Conservation (phyloP, 163 green algal species). For the Scenedesmus sp. region DNA sequence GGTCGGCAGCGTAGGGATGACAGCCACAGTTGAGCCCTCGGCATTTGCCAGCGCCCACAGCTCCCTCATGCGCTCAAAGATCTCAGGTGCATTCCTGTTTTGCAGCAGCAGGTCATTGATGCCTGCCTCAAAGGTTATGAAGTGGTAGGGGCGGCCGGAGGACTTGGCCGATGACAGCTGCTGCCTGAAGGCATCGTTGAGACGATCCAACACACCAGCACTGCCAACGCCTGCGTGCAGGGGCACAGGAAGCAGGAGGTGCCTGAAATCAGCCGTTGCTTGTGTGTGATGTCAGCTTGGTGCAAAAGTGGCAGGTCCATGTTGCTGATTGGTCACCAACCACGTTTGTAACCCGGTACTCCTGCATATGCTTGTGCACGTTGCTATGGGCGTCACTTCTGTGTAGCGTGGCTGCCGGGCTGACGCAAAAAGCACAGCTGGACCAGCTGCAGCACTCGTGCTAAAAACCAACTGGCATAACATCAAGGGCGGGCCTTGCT, state of each 20-base stretch:
- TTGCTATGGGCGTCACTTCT: background rate
- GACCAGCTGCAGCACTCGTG: too few relatives aligned
- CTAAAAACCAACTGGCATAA: too few relatives aligned
- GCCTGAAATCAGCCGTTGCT: too few relatives aligned
- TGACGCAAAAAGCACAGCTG: too few relatives aligned
- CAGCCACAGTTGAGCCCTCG: constrained; percentile 36
- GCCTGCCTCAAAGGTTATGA: constrained; percentile 47
- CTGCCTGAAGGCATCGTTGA: constrained; percentile 32
- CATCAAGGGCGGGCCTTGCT: background rate
- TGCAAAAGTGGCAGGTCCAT: background rate
- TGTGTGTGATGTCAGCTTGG: background rate
- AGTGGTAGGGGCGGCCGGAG: constrained; percentile 41
- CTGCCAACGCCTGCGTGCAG: constrained; percentile 40
- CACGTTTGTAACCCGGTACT: too few relatives aligned
- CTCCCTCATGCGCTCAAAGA: constrained; percentile 55
- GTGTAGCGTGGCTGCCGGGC: background rate
- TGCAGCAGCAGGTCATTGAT: constrained; percentile 54
- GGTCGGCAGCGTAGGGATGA: constrained; percentile 54
- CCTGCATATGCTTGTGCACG: too few relatives aligned
- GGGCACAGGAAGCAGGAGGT: too few relatives aligned
- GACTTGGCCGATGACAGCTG: constrained; percentile 2
- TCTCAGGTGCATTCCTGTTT: constrained; percentile 42
- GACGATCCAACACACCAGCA: constrained; percentile 49
- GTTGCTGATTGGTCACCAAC: too few relatives aligned
- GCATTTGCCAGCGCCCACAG: constrained; percentile 29